A percentile compares a stretch with the other conserved stretches of the same genome.
Evolutionary conservation across 2,329 filamentous ascomycete genomes (phyloP).

Genomic region (Talaromyces sp.): DNA sequence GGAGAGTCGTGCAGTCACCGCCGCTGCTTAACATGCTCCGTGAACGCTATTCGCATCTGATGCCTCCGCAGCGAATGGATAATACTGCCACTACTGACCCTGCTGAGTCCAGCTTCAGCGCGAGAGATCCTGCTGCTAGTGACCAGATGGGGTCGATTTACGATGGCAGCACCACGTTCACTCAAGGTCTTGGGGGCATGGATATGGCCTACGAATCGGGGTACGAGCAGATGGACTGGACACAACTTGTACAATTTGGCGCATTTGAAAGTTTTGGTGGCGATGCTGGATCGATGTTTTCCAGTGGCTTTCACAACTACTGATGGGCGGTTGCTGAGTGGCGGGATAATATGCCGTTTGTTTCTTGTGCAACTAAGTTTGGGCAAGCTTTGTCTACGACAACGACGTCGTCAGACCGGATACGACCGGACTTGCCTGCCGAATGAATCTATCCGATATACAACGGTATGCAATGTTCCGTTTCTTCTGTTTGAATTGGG

Average conservation of each 20-base stretch:
- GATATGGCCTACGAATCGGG: background rate
- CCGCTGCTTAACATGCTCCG: background rate
- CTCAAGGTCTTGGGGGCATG: background rate
- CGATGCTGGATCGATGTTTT: background rate
- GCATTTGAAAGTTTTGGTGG: constrained; percentile 9
- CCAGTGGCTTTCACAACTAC: background rate
- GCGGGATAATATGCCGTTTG: background rate
- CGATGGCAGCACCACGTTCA: background rate
- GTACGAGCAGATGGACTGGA: constrained; percentile 12
- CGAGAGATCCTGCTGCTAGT: background rate
- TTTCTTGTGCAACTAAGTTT: background rate
- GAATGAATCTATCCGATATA: background rate
- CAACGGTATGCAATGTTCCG: background rate
- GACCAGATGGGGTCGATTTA: background rate
- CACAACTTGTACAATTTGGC: constrained; percentile 10
- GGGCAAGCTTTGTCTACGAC: background rate
- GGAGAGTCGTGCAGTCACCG: constrained; percentile 22
- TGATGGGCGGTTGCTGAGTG: background rate
- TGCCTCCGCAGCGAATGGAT: background rate
- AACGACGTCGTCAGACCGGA: background rate
- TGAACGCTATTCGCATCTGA: background rate
- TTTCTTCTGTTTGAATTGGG: background rate
- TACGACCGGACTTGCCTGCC: background rate
- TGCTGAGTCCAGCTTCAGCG: background rate
- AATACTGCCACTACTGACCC: background rate